phyloP scores from a whole-genome alignment of 2,329 filamentous ascomycete genomes.

The Madurella fahalii region DNA sequence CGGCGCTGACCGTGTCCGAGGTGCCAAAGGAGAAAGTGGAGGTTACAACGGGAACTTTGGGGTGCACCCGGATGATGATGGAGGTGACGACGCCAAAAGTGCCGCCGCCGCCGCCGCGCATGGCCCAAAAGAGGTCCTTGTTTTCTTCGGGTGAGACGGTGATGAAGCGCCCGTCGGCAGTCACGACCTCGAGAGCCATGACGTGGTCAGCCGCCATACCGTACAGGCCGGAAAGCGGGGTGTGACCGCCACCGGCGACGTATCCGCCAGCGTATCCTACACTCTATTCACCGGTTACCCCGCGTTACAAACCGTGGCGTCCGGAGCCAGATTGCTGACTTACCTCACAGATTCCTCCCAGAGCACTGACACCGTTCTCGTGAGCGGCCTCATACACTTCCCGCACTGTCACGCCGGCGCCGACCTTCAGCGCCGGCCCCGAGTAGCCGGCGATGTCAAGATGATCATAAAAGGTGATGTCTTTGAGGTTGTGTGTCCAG shows the following conservation, averaged over 20 bases:
- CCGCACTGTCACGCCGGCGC: conserved; percentile 43
- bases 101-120: conserved; percentile 20
- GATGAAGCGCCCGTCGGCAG: conserved; percentile 42
- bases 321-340: not conserved
- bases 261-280: conserved; percentile 58
- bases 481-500: conserved; percentile 41
- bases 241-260: conserved; percentile 48
- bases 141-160: conserved; percentile 35
- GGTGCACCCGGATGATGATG: conserved; percentile 17
- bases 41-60: conserved; percentile 13
- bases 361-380: conserved; percentile 36
- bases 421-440: conserved; percentile 44
- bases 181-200: conserved; percentile 42
- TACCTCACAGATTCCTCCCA: conserved; percentile 44
- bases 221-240: conserved; percentile 40
- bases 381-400: conserved; percentile 40
- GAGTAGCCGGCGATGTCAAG: conserved; percentile 37
- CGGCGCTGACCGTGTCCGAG: conserved; percentile 35
- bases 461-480: conserved; percentile 25
- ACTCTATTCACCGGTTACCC: conserved; percentile 29
- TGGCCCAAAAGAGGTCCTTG: conserved; percentile 41
- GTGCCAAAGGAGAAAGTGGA: conserved; percentile 35
- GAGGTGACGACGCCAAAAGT: conserved; percentile 19
- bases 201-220: conserved; percentile 47
- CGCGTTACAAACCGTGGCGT: no score